Percentiles rank a stretch among this genome's conserved stretches.
Evolutionary conservation across 257 asterid genomes (phyloP).

Genomic region (Coffea eugenioides): DNA sequence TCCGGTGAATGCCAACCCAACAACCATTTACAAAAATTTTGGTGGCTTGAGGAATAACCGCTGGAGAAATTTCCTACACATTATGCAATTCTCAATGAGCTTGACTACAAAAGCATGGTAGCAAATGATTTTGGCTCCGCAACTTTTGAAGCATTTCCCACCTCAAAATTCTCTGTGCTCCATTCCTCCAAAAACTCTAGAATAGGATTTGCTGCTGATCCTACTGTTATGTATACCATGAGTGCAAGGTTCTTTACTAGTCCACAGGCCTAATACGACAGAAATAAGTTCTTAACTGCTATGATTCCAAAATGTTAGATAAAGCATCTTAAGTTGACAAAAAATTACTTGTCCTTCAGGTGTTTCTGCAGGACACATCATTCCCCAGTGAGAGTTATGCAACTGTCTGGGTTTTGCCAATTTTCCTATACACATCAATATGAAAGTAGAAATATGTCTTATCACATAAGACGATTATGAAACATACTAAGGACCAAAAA

Average conservation of each 20-base stretch:
- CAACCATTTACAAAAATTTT: slow-evolving; percentile 27
- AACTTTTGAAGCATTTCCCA: not conserved
- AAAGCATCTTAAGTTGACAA: not conserved
- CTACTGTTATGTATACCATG: slow-evolving; percentile 28
- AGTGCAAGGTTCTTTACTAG: slow-evolving; percentile 27
- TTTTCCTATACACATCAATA: slow-evolving; percentile 10
- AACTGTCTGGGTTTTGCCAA: slow-evolving; percentile 31
- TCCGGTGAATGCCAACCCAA: slow-evolving; percentile 29
- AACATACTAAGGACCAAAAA: not conserved
- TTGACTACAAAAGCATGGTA: not conserved
- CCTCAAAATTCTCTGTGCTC: slow-evolving; percentile 31
- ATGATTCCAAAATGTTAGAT: not conserved
- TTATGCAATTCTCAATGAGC: not conserved
- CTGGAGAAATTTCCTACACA: slow-evolving; percentile 27
- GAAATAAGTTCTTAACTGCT: not conserved
- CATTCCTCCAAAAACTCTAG: slow-evolving; percentile 28
- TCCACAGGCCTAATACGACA: slow-evolving; percentile 22
- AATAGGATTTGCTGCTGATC: slow-evolving; percentile 28
- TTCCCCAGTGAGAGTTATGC: slow-evolving; percentile 32
- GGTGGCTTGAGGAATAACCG: slow-evolving; percentile 29
- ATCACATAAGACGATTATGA: too few species aligned
- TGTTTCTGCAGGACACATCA: slow-evolving; percentile 33
- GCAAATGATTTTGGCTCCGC: too few species aligned
- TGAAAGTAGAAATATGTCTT: not conserved
- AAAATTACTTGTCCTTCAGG: slow-evolving; percentile 26